Conservation (phyloP, 1,284 basidiomycete species). For the Veloporphyrellus conicus region DNA sequence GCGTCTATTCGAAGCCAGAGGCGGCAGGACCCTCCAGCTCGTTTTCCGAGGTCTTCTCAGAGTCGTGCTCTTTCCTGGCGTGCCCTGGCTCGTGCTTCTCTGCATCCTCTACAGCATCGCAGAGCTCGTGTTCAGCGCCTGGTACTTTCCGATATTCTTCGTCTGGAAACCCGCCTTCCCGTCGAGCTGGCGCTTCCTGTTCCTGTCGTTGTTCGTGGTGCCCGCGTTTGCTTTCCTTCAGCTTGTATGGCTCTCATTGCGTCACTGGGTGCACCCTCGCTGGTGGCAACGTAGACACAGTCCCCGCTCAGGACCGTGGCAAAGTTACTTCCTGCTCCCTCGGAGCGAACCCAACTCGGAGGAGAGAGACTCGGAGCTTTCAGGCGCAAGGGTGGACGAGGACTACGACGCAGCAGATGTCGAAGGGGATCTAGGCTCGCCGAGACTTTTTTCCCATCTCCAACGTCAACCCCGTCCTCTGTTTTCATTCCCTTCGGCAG, state of each 20-base stretch:
- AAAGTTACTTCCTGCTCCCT: conserved; percentile 10
- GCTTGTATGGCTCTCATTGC: conserved; percentile 4
- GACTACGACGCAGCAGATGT: not conserved
- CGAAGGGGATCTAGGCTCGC: not conserved
- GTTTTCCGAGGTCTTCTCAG: not conserved
- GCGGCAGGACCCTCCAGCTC: no score
- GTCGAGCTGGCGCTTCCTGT: conserved; percentile 18
- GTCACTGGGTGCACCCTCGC: not conserved
- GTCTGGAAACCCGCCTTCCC: conserved; percentile 23
- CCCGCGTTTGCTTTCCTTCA: conserved; percentile 13
- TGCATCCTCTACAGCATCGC: conserved; percentile 9
- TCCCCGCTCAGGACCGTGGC: not conserved
- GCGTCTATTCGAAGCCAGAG: no score
- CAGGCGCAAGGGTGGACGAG: not conserved
- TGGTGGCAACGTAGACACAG: not conserved
- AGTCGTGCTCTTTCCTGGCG: not conserved
- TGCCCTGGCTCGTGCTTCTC: conserved; percentile 1
- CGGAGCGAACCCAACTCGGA: conserved; percentile 8
- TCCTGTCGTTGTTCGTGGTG: conserved; percentile 15
- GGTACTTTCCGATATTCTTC: conserved; percentile 2
- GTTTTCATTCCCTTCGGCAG: not conserved
- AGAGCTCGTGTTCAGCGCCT: conserved; percentile 10
- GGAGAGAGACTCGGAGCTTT: not conserved
- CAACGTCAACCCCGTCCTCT: not conserved
- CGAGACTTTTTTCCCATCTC: not conserved